These are phyloP conservation scores for Strobilomyces dryophilus DNA, from an alignment of 768 basidiomycete genomes.

Conservation along the genomic window DNA sequence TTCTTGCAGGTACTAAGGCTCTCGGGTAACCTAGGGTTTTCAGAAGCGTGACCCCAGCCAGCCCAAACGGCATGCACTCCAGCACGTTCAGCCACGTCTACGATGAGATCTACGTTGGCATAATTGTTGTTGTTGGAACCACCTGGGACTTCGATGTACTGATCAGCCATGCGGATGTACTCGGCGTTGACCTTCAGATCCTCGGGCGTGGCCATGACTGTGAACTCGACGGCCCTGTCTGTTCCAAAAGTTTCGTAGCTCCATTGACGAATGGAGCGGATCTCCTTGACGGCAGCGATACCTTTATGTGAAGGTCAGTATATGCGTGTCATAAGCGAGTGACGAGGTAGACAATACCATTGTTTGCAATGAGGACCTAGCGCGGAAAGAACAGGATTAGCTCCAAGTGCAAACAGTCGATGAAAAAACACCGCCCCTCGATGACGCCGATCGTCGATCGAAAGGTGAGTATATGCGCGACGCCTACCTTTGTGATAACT, in stretches of 20 bases:
- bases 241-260: constrained; percentile 98
- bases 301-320: constrained; percentile 43
- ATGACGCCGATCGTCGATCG: constrained; percentile 2
- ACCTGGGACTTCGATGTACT: constrained; percentile 97
- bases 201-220: constrained; percentile 99
- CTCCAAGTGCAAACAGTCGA: not conserved
- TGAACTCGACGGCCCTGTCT: constrained; percentile 96
- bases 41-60: constrained; percentile 99
- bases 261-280: constrained; percentile 98
- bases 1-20: constrained; percentile 86
- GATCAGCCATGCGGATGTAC: constrained; percentile 99
- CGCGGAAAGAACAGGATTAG: constrained; percentile 7
- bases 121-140: constrained; percentile 99
- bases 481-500: constrained; percentile 91
- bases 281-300: constrained; percentile 99
- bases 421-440: not conserved
- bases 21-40: constrained; percentile 96
- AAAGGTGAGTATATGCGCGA: constrained; percentile 15
- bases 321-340: constrained; percentile 7
- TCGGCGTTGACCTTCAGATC: constrained; percentile 98
- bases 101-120: constrained; percentile 98
- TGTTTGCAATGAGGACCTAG: constrained; percentile 97
- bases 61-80: constrained; percentile 99
- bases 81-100: constrained; percentile 94
- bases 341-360: constrained; percentile 50